Evolutionary conservation across 768 basidiomycete genomes (phyloP).

Genomic region (Dendrothele bispora): DNA sequence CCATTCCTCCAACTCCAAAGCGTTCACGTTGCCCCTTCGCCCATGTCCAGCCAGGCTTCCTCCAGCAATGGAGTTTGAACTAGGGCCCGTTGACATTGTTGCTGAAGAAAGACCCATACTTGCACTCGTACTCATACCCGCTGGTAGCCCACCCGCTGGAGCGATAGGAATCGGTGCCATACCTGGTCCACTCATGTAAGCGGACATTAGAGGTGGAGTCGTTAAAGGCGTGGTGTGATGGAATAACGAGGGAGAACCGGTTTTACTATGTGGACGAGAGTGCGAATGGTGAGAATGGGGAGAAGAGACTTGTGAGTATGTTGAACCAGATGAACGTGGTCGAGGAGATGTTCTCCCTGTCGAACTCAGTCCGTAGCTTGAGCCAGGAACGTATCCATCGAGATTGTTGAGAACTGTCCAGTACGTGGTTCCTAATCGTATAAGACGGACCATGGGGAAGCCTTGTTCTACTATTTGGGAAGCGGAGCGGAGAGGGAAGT

Average conservation of each 20-base stretch:
- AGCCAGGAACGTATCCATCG: no score
- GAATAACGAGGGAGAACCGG: not conserved
- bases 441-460: conserved; percentile 60
- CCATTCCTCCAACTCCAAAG: conserved; percentile 53
- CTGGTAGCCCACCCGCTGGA: no score
- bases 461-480: conserved; percentile 52
- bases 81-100: not conserved
- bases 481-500: conserved; percentile 38
- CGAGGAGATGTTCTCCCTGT: no score
- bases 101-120: not conserved
- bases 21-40: no score
- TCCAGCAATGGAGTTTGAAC: not conserved
- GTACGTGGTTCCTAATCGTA: conserved; percentile 52
- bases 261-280: not conserved
- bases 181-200: not conserved
- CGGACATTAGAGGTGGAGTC: not conserved
- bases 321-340: not conserved
- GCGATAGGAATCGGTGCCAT: no score
- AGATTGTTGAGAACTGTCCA: conserved; percentile 44
- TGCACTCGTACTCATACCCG: no score
- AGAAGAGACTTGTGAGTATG: not conserved
- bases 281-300: not conserved
- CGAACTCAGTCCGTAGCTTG: no score
- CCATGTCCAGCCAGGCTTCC: no score
- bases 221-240: not conserved